These are phyloP conservation scores for Aspergillus neoniger DNA, from an alignment of 2,329 filamentous ascomycete genomes.

Conservation along the genomic window DNA sequence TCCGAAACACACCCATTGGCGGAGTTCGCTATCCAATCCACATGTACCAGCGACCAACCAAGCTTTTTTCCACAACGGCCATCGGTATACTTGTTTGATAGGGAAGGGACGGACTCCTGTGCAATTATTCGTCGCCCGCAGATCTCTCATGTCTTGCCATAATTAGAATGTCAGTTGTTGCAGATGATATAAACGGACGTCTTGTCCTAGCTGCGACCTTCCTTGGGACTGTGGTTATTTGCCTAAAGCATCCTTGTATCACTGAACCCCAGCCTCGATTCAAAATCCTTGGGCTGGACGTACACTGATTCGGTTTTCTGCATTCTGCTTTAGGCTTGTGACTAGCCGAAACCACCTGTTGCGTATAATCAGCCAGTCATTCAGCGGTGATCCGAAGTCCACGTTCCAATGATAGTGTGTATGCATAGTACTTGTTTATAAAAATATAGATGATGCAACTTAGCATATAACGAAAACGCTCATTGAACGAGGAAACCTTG, in stretches of 20 bases:
- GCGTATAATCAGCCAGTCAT: too few relatives aligned
- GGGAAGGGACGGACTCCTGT: neutral
- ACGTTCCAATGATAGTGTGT: too few relatives aligned
- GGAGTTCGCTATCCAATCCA: conserved; percentile 1
- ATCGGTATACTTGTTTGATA: neutral
- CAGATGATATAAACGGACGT: neutral
- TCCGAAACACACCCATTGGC: conserved; percentile 15
- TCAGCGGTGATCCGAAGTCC: too few relatives aligned
- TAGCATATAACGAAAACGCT: too few relatives aligned
- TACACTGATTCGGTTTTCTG: too few relatives aligned
- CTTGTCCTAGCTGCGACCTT: neutral
- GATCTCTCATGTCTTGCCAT: neutral
- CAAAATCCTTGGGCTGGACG: too few relatives aligned
- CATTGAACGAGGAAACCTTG: too few relatives aligned
- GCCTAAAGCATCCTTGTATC: neutral
- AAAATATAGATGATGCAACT: too few relatives aligned
- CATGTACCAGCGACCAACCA: neutral
- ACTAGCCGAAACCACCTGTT: too few relatives aligned
- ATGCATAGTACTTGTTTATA: too few relatives aligned
- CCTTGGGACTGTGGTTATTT: neutral
- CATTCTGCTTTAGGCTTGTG: too few relatives aligned
- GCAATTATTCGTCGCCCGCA: neutral
- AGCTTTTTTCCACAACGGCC: conserved; percentile 7
- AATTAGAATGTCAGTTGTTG: too few relatives aligned
- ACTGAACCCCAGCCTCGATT: neutral